phyloP scores from a whole-genome alignment of 805 yeast genomes.

The Kodamaea laetipori region DNA sequence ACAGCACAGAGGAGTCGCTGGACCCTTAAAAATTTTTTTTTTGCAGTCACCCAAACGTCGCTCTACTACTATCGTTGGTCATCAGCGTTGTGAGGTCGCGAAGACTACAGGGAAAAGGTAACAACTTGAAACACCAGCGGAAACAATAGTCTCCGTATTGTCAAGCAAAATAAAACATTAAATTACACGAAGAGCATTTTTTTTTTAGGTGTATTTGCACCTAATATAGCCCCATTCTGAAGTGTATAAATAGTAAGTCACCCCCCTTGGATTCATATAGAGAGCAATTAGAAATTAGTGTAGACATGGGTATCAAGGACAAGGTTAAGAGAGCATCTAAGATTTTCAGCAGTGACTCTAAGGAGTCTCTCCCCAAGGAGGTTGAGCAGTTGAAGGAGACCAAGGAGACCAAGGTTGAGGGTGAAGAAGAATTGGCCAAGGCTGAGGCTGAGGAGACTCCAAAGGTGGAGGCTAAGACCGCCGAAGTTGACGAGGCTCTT shows the following conservation, averaged over 20 bases:
- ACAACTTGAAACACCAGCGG: conserved; percentile 5
- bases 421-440: conserved; percentile 15
- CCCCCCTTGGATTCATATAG: conserved; percentile 2
- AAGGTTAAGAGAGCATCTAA: conserved; percentile 42
- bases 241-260: conserved; percentile 10
- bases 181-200: conserved; percentile 13
- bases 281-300: not conserved
- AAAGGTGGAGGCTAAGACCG: conserved; percentile 11
- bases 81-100: conserved; percentile 4
- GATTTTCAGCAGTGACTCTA: conserved; percentile 32
- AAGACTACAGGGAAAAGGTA: conserved; percentile 1
- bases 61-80: not conserved
- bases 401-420: conserved; percentile 15
- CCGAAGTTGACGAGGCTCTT: conserved; percentile 10
- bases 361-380: conserved; percentile 23
- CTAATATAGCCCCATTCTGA: not conserved
- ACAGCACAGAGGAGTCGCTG: not conserved
- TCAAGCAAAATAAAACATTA: conserved; percentile 6
- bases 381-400: conserved; percentile 12
- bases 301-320: conserved; percentile 39
- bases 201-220: conserved; percentile 8
- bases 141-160: conserved; percentile 6
- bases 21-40: not conserved
- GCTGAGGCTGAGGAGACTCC: conserved; percentile 8
- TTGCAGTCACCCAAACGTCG: conserved; percentile 1